phyloP scores from a whole-genome alignment of 2,329 filamentous ascomycete genomes.

The Nemania bipapillata region DNA sequence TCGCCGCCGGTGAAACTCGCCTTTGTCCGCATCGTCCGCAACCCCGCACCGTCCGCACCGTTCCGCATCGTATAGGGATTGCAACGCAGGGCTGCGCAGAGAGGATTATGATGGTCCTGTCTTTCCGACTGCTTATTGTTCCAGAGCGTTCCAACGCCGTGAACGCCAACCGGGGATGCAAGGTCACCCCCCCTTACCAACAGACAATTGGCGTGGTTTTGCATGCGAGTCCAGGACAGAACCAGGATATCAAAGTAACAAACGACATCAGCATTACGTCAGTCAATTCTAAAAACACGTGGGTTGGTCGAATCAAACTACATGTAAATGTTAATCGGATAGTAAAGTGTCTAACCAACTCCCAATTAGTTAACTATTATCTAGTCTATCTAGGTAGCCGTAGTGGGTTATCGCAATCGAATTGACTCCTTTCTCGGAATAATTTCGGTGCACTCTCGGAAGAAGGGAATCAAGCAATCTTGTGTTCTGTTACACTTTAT shows the following conservation, averaged over 20 bases:
- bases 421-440: background rate
- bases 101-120: background rate
- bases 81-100: background rate
- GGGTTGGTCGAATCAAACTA: background rate
- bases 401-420: background rate
- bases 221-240: no score
- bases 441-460: background rate
- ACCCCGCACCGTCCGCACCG: slow-evolving; percentile 23
- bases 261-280: background rate
- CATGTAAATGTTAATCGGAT: background rate
- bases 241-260: no score
- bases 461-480: background rate
- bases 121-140: background rate
- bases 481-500: background rate
- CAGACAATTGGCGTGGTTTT: background rate
- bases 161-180: background rate
- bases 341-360: background rate
- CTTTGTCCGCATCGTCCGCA: slow-evolving; percentile 16
- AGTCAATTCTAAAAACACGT: background rate
- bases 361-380: background rate
- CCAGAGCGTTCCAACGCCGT: background rate
- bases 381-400: background rate
- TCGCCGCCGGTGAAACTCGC: slow-evolving; percentile 13
- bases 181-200: background rate
- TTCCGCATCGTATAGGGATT: slow-evolving; percentile 5